Conservation (phyloP, 768 basidiomycete species). For the Serpula lacrymans region DNA sequence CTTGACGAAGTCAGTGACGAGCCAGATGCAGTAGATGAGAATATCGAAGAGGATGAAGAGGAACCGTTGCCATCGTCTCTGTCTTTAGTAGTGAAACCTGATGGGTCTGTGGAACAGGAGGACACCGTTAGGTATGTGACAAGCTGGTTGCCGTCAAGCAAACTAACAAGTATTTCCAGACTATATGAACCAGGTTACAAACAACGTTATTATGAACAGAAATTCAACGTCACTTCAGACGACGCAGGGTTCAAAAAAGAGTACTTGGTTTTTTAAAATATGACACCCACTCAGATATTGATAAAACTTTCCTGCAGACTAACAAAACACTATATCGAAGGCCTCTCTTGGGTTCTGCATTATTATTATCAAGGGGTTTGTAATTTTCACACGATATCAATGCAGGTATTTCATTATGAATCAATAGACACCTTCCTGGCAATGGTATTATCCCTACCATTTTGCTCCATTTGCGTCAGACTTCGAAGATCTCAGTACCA, state of each 20-base stretch:
- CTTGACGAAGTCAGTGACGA: slow-evolving; percentile 42
- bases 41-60: slow-evolving; percentile 44
- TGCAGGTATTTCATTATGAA: slow-evolving; percentile 5
- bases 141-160: slow-evolving; percentile 4
- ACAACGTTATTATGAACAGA: slow-evolving; percentile 91
- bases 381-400: slow-evolving; percentile 34
- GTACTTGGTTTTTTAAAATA: slow-evolving; percentile 35
- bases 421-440: slow-evolving; percentile 85
- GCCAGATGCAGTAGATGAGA: slow-evolving; percentile 35
- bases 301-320: slow-evolving; percentile 46
- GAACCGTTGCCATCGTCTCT: slow-evolving; percentile 41
- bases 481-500: slow-evolving; percentile 73
- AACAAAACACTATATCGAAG: slow-evolving; percentile 85
- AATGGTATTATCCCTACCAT: slow-evolving; percentile 99
- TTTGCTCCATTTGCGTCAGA: slow-evolving; percentile 98
- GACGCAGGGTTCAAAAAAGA: slow-evolving; percentile 69
- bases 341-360: slow-evolving; percentile 90
- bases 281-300: slow-evolving; percentile 3
- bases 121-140: slow-evolving; percentile 83
- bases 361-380: slow-evolving; percentile 99
- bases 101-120: slow-evolving; percentile 92
- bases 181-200: slow-evolving; percentile 96
- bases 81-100: slow-evolving; percentile 76
- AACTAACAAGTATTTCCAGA: slow-evolving; percentile 37
- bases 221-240: slow-evolving; percentile 76